Conservation (phyloP, 441 rosid species). For the Geranium incanum region DNA sequence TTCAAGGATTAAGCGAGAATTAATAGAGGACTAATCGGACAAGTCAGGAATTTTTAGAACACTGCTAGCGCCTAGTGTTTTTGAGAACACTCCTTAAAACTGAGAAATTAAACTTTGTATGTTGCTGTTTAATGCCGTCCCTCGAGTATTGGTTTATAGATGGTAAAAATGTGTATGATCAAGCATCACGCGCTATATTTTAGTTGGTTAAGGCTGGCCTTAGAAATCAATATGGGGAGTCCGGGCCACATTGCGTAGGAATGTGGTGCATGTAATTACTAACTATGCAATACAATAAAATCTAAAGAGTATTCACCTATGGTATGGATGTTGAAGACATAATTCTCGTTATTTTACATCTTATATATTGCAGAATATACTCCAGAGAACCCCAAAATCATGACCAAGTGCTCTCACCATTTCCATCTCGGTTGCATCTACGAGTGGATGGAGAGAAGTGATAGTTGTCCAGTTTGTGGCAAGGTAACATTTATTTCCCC, state of each 20-base stretch:
- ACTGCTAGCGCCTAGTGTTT: too few relatives aligned
- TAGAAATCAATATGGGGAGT: not conserved
- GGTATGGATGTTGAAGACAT: not conserved
- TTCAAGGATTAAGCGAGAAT: too few relatives aligned
- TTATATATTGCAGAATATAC: slow-evolving; percentile 47
- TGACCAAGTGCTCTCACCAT: slow-evolving; percentile 61
- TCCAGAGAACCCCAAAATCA: slow-evolving; percentile 58
- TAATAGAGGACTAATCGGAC: too few relatives aligned
- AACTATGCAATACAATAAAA: too few relatives aligned
- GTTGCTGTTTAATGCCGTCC: too few relatives aligned
- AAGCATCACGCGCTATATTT: not conserved
- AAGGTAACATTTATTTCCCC: slow-evolving; percentile 35
- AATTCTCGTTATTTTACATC: not conserved
- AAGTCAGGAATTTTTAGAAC: too few relatives aligned
- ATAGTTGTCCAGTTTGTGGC: slow-evolving; percentile 73
- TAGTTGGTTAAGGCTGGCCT: not conserved
- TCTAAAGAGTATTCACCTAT: not conserved
- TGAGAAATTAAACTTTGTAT: too few relatives aligned
- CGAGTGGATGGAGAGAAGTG: slow-evolving; percentile 82
- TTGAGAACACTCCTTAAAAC: too few relatives aligned
- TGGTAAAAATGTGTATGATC: too few relatives aligned
- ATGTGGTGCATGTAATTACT: not conserved
- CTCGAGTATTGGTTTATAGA: too few relatives aligned
- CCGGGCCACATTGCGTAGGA: not conserved
- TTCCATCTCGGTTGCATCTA: slow-evolving; percentile 73